Evolutionary conservation across 2,329 filamentous ascomycete species (phyloP).

Genomic region (Samsoniella hepiali): DNA sequence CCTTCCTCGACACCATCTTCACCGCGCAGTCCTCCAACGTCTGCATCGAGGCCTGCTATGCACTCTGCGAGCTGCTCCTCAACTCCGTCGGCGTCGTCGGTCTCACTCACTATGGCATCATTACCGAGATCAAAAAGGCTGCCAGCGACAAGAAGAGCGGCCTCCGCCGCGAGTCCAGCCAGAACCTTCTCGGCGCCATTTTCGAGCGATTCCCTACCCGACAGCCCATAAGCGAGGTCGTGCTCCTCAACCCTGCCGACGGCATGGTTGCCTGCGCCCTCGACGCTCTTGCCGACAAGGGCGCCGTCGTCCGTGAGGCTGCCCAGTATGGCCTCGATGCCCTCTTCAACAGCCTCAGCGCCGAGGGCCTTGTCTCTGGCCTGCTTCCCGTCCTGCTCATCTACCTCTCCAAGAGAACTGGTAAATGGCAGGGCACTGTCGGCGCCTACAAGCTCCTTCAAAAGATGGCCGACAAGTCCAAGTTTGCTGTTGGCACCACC

Average conservation of each 20-base stretch:
- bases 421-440: constrained; percentile 96
- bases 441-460: constrained; percentile 81
- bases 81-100: constrained; percentile 53
- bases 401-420: constrained; percentile 79
- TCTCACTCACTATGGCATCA: constrained; percentile 51
- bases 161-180: constrained; percentile 79
- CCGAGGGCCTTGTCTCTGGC: constrained; percentile 79
- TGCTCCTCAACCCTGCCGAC: constrained; percentile 79
- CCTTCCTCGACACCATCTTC: constrained; percentile 66
- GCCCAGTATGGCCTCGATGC: constrained; percentile 93
- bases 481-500: constrained; percentile 73
- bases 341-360: constrained; percentile 72
- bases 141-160: constrained; percentile 92
- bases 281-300: constrained; percentile 88
- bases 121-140: constrained; percentile 63
- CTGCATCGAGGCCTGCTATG: constrained; percentile 63
- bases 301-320: constrained; percentile 80
- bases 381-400: constrained; percentile 71
- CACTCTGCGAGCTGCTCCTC: constrained; percentile 57
- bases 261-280: constrained; percentile 69
- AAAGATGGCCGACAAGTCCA: constrained; percentile 91
- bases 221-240: constrained; percentile 74
- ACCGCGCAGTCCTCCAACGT: constrained; percentile 64
- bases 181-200: constrained; percentile 90
- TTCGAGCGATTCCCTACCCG: constrained; percentile 83